Evolutionary conservation across 495 filamentous ascomycete genomes (phyloP), one percentile per base, ranked within the genome.

Genomic region (Penicillium psychrofluorescens): DNA sequence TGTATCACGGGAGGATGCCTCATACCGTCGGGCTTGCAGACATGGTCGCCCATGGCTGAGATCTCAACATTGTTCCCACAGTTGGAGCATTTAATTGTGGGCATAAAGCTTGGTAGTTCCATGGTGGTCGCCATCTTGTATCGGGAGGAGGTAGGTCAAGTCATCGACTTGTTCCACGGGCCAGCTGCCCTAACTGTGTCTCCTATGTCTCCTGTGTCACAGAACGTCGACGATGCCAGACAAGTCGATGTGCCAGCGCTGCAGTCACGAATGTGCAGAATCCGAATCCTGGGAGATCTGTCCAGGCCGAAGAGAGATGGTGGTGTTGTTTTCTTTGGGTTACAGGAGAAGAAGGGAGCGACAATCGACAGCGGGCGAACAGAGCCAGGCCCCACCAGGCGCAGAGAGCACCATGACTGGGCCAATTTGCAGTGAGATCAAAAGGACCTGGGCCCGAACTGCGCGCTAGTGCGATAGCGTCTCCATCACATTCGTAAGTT

Each of bases 81-180:
- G 61, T 75, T 85, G 39, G 94, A 97, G 71, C 92, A 98, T 80
- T 95, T 97, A 64, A 98, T 89, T 13, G 81, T 81, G 55, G 91
- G 90, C 72, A 98, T 74, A 40, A 90, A 81, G 68, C 78, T 6
- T 22, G 22, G 22, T 22, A 6, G 22, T 22, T 22, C 81, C 69
- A 54, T 49, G 50, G 59, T 58, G 13, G 48, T 45, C 28, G 59
- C 53, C 45, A 56, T 61, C 29, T 41, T 43, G 6, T 13, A 35
- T 38, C 34, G 12, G 41, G n/a, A 34, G n/a, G n/a, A 34, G n/a
- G 32, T 3, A 34, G n/a, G n/a, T 9, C 8, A 14, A 8, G 12
- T 16, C n/a, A 14, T 54, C 35, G 35, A 53, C 36, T 37, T 16
- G 14, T 22, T 27, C 35, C 4, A n/a, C 36, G 37, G 35, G 28